Conservation (phyloP, 345 rosid genomes). For the Microcos paniculata region DNA sequence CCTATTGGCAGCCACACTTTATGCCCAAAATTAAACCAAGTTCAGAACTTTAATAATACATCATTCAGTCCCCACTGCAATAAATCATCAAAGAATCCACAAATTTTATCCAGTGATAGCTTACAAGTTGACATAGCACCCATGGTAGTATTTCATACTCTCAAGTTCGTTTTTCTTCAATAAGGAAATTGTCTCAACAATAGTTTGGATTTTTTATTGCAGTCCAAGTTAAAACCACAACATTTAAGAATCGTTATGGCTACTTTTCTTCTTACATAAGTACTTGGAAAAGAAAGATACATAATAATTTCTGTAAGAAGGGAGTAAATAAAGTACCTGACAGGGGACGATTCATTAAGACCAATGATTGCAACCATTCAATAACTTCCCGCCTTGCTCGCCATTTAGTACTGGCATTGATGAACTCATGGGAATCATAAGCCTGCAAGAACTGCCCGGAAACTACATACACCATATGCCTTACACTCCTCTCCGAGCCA, state of each 20-base stretch:
- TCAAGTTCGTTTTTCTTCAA: not conserved
- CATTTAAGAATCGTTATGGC: not conserved
- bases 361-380: conserved; percentile 42
- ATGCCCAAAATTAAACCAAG: not conserved
- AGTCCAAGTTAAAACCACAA: not conserved
- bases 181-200: not conserved
- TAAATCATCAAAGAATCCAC: not conserved
- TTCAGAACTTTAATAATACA: not conserved
- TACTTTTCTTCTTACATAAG: not conserved
- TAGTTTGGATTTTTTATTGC: not conserved
- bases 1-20: not conserved
- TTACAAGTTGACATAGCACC: no score
- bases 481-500: conserved; percentile 51
- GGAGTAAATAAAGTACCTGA: conserved; percentile 15
- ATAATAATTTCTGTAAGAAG: not conserved
- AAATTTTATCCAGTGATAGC: not conserved
- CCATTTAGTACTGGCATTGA: conserved; percentile 36
- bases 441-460: conserved; percentile 30
- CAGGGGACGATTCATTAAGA: conserved; percentile 12
- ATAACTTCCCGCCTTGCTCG: conserved; percentile 55
- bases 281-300: not conserved
- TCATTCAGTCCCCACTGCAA: not conserved
- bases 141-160: not conserved
- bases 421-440: conserved; percentile 24
- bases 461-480: conserved; percentile 53